Conservation (phyloP, 2,329 filamentous ascomycete genomes). For the Gnomoniopsis smithogilvyi region DNA sequence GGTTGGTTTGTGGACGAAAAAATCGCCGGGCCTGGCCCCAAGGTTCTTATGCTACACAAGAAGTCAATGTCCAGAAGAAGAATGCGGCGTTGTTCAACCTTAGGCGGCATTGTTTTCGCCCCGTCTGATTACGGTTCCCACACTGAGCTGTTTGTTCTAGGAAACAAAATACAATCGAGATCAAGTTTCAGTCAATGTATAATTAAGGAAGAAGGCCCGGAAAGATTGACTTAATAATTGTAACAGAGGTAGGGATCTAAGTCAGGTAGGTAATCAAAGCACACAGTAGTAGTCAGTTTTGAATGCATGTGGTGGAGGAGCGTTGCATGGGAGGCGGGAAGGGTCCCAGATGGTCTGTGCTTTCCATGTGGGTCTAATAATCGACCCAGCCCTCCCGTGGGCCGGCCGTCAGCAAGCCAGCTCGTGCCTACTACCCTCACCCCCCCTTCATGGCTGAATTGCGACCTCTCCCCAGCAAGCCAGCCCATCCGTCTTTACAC, state of each 20-base stretch:
- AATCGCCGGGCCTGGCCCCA: neutral
- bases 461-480: neutral
- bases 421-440: neutral
- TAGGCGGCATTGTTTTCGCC: neutral
- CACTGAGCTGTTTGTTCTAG: neutral
- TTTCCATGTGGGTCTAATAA: neutral
- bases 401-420: neutral
- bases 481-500: neutral
- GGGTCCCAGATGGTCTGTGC: neutral
- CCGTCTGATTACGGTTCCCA: neutral
- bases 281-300: too few relatives aligned
- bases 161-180: neutral
- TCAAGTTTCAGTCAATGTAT: too few relatives aligned
- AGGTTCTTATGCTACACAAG: neutral
- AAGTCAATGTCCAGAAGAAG: neutral
- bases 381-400: neutral
- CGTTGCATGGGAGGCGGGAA: neutral
- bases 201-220: too few relatives aligned
- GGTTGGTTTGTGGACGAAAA: too few relatives aligned
- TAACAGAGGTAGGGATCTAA: too few relatives aligned
- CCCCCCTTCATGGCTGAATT: neutral
- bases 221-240: too few relatives aligned
- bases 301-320: neutral
- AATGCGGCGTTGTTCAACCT: neutral
- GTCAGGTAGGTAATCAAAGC: too few relatives aligned